Percentiles rank a stretch among this genome's conserved stretches.
These are phyloP conservation scores for Lachancea thermotolerans DNA, from an alignment of 805 yeast genomes.

Conservation along the genomic window DNA sequence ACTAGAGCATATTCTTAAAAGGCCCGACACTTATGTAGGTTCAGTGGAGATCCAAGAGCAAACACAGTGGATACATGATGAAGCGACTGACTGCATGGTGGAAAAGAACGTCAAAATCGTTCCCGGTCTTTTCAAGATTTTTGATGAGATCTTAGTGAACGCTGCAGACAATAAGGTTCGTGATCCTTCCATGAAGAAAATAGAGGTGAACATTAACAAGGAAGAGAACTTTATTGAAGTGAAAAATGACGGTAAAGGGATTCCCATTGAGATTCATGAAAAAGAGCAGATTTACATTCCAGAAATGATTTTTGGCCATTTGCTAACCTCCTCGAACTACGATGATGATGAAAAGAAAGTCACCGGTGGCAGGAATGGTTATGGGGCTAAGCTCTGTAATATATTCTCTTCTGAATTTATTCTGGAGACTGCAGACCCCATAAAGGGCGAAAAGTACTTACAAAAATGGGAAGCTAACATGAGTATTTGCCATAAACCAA, in stretches of 20 bases:
- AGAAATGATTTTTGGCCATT: constrained; percentile 90
- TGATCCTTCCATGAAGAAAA: constrained; percentile 81
- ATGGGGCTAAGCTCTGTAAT: constrained; percentile 95
- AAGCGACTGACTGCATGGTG: constrained; percentile 52
- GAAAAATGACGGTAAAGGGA: constrained; percentile 90
- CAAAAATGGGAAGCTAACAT: constrained; percentile 89
- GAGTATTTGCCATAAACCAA: constrained; percentile 70
- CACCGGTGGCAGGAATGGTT: constrained; percentile 98
- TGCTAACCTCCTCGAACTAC: constrained; percentile 90
- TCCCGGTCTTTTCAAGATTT: constrained; percentile 93
- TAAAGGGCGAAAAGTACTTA: constrained; percentile 51
- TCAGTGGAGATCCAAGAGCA: constrained; percentile 78
- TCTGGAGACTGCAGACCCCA: constrained; percentile 82
- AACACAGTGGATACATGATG: constrained; percentile 81
- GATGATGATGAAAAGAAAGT: constrained; percentile 94
- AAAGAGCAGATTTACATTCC: constrained; percentile 93
- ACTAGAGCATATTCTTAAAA: constrained; percentile 88
- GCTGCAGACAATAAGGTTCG: constrained; percentile 98
- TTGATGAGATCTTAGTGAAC: constrained; percentile 93
- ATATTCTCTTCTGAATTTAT: constrained; percentile 84
- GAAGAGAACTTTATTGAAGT: constrained; percentile 72
- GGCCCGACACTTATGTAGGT: constrained; percentile 98
- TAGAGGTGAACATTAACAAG: constrained; percentile 74
- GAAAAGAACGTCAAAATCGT: constrained; percentile 66
- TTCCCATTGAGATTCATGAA: constrained; percentile 87